These are phyloP conservation scores for Heterobasidion irregulare DNA, from an alignment of 1,284 basidiomycete species.

Conservation along the genomic window DNA sequence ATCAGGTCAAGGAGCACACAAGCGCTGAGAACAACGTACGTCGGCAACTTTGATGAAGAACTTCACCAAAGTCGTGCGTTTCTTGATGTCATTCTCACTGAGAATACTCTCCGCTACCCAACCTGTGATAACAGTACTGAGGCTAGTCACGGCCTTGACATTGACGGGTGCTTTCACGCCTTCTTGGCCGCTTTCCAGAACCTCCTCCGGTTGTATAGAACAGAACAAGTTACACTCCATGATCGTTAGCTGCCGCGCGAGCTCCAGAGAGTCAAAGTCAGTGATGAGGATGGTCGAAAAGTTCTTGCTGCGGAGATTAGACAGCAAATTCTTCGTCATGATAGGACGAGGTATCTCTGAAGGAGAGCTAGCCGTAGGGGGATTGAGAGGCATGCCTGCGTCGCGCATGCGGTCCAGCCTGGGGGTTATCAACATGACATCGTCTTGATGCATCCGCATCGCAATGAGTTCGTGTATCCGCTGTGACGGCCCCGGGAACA, in stretches of 20 bases:
- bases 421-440: conserved; percentile 37
- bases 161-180: conserved; percentile 58
- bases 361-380: conserved; percentile 38
- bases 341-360: conserved; percentile 72
- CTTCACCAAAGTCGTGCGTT: conserved; percentile 78
- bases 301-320: conserved; percentile 49
- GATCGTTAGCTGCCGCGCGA: conserved; percentile 92
- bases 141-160: conserved; percentile 76
- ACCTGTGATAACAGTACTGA: conserved; percentile 90
- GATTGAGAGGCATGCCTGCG: conserved; percentile 62
- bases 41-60: conserved; percentile 96
- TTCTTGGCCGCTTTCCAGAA: conserved; percentile 75
- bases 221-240: conserved; percentile 89
- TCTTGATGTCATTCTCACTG: conserved; percentile 85
- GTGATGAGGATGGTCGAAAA: conserved; percentile 60
- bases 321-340: conserved; percentile 77
- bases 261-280: conserved; percentile 91
- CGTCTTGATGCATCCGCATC: conserved; percentile 39
- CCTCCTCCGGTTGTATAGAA: conserved; percentile 81
- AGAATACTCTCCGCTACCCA: conserved; percentile 95
- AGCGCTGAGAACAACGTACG: conserved; percentile 41
- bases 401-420: conserved; percentile 57
- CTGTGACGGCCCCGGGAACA: conserved; percentile 62
- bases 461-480: conserved; percentile 68
- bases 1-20: conserved; percentile 17